Evolutionary conservation across 73 alveolate genomes (phyloP).

Genomic region (Paramecium sexaurelia): DNA sequence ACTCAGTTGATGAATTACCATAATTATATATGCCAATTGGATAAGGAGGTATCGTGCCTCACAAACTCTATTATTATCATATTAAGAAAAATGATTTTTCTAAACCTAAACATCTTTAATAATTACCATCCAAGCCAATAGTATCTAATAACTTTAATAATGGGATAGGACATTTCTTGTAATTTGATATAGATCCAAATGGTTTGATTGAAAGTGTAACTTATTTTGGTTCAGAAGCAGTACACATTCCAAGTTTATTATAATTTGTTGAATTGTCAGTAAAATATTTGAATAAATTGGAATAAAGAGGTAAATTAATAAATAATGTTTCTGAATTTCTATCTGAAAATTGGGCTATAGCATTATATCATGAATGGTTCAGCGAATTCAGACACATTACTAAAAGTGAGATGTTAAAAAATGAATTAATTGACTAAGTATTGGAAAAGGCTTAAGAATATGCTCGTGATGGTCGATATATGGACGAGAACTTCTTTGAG

Average conservation of each 20-base stretch:
- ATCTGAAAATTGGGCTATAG: constrained; percentile 98
- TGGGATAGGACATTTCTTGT: constrained; percentile 88
- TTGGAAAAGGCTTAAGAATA: constrained; percentile 80
- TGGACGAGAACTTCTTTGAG: constrained; percentile 75
- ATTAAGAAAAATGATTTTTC: constrained; percentile 94
- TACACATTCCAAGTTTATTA: constrained; percentile 90
- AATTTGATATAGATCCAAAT: constrained; percentile 92
- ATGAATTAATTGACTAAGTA: constrained; percentile 76
- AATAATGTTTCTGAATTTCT: constrained; percentile 96
- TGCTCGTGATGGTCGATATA: constrained; percentile 83
- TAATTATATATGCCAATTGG: constrained; percentile 96
- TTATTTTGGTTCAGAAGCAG: constrained; percentile 93
- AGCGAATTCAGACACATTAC: constrained; percentile 95
- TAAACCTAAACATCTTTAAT: constrained; percentile 76
- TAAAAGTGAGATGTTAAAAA: constrained; percentile 80
- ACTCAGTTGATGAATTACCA: constrained; percentile 92
- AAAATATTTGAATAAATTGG: constrained; percentile 92
- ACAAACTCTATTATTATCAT: constrained; percentile 87
- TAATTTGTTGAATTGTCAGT: constrained; percentile 96
- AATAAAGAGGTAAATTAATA: constrained; percentile 90
- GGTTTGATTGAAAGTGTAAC: constrained; percentile 97
- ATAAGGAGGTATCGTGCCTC: constrained; percentile 94
- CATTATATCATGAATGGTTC: constrained; percentile 98
- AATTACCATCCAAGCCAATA: constrained; percentile 83
- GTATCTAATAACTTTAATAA: constrained; percentile 88